Evolutionary conservation across 352 stramenopile species (phyloP).

Genomic region (Phytophthora palmivora): DNA sequence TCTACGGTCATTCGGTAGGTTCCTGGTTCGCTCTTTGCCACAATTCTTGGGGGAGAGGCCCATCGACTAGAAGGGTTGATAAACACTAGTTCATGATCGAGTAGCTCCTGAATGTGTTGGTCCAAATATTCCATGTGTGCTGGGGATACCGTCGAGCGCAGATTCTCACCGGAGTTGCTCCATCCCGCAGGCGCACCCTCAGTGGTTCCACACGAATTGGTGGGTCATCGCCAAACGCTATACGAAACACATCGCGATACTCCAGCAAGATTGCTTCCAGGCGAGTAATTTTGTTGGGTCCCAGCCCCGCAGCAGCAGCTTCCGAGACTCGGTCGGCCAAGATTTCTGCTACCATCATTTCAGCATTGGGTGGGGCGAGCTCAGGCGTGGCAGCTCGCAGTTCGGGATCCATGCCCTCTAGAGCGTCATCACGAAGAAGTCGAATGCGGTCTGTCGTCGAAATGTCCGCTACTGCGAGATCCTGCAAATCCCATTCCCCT

Average conservation of each 20-base stretch:
- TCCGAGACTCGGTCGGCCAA: background rate
- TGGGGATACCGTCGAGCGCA: conserved; percentile 4
- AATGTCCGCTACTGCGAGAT: conserved; percentile 1
- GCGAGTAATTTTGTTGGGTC: no score
- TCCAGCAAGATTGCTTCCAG: background rate
- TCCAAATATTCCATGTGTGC: conserved; percentile 8
- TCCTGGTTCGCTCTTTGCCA: background rate
- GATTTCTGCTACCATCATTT: background rate
- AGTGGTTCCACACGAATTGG: conserved; percentile 4
- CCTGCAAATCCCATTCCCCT: no score
- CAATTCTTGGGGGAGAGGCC: background rate
- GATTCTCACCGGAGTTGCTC: conserved; percentile 1
- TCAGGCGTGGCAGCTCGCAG: conserved; percentile 1
- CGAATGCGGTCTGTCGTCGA: no score
- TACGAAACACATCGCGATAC: conserved; percentile 11
- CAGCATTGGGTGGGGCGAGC: no score
- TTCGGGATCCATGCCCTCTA: conserved; percentile 1
- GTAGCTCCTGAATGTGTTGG: background rate
- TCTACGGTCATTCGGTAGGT: background rate
- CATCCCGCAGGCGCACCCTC: background rate
- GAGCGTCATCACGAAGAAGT: no score
- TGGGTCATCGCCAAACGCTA: conserved; percentile 5
- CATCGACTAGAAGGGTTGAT: background rate
- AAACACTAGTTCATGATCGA: background rate
- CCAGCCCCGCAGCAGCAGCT: background rate